Base-by-base conservation (phyloP, 1,284 basidiomycete species). In the Heliocybe sulcata region DNA sequence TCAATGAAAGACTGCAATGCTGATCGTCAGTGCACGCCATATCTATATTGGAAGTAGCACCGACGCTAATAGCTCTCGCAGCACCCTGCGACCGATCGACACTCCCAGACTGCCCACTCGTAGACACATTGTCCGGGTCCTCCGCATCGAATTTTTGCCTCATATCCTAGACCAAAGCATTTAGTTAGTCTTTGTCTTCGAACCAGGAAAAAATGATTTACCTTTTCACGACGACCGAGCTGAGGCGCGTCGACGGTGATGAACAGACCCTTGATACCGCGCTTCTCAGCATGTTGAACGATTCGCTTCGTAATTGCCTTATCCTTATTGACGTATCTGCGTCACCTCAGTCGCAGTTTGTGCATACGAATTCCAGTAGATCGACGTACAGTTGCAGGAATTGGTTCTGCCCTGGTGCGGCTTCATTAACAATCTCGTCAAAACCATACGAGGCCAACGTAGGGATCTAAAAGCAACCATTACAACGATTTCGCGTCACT, bases 1-100 rank as follows among this genome's bases (percentile, higher is more conserved):
- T 98, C 95, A 62, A 98, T 98, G 73, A 98, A 98, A 2, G 90
- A 90, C 81, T 94, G 68, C n/a, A n/a, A n/a, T n/a, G n/a, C n/a
- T n/a, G n/a, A n/a, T n/a, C n/a, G n/a, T n/a, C n/a, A n/a, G 2
- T 53, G 25, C 22, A 45, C 48, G 31, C 45, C n/a, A 53, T 27
- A 23, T 54, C 56, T 45, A 52, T 31, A 51, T 55, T 2, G 35
- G n/a, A 22, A 25, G 50, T 19, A 52, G 47, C 26, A 70, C 84
- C 59, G 66, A 90, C 88, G 57, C 86, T 91, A 63, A 98, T 98
- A n/a, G 95, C 94, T 57, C 94, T 77, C 1, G 95, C 94, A 2
- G 93, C 95, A 50, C 94, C 94, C 68, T 96, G 91, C 38, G 89
- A 87, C 47, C 92, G 81, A 65, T 95, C 87, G 22, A 94, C 77